These are phyloP conservation scores for Novymonas esmeraldas DNA, from an alignment of 208 protist species.

Conservation along the genomic window DNA sequence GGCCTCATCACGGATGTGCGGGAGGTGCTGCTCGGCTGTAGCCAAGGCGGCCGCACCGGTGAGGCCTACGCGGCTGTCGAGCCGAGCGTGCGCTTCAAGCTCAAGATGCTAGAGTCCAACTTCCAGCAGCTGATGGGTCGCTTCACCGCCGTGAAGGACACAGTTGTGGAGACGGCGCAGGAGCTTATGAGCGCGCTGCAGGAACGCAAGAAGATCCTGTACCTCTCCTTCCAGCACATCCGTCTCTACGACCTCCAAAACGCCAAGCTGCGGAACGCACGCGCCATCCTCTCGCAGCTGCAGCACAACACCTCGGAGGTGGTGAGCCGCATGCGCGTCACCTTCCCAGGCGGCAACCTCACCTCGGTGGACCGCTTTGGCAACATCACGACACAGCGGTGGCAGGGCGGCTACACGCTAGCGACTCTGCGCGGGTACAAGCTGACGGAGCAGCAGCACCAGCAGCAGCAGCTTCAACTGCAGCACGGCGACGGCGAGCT, in stretches of 20 bases:
- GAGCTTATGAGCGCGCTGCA: conserved; percentile 88
- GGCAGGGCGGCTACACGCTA: conserved; percentile 85
- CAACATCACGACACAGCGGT: conserved; percentile 82
- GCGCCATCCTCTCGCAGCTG: conserved; percentile 77
- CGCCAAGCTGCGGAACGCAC: conserved; percentile 74
- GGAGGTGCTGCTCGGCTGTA: conserved; percentile 62
- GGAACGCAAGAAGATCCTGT: conserved; percentile 91
- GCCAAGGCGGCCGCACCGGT: conserved; percentile 38
- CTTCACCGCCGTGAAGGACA: conserved; percentile 86
- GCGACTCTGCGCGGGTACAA: conserved; percentile 70
- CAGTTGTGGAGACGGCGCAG: conserved; percentile 81
- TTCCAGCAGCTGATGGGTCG: conserved; percentile 88
- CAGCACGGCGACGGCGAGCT: conserved; percentile 7
- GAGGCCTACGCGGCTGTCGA: conserved; percentile 84
- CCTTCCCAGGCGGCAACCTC: conserved; percentile 77
- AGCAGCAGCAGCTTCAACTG: conserved; percentile 3
- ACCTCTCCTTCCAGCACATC: conserved; percentile 93
- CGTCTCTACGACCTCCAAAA: conserved; percentile 91
- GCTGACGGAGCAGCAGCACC: conserved; percentile 7
- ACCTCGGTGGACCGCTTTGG: conserved; percentile 88
- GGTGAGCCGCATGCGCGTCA: conserved; percentile 63
- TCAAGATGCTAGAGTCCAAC: conserved; percentile 90
- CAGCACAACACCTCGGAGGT: conserved; percentile 63
- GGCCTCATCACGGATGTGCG: conserved; percentile 81
- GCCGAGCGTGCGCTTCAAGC: conserved; percentile 86